Evolutionary conservation across 257 asterid genomes (phyloP).

Genomic region (Voacanga thouarsii): DNA sequence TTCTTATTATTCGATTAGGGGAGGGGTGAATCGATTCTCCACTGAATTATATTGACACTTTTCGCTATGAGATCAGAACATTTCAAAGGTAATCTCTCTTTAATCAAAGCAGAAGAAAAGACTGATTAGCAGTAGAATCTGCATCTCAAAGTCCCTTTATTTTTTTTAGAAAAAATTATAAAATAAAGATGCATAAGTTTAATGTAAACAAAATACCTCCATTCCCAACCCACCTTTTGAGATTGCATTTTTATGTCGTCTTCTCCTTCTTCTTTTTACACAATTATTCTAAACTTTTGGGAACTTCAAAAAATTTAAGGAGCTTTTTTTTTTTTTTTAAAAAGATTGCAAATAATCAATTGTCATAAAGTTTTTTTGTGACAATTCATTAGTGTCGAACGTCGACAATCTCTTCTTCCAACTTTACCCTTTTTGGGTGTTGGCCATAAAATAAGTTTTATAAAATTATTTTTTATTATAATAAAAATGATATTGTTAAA

Average conservation of each 20-base stretch:
- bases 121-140: neutral
- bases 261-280: neutral
- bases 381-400: neutral
- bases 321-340: neutral
- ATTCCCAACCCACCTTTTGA: slow-evolving; percentile 9
- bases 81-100: neutral
- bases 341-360: neutral
- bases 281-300: neutral
- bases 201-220: neutral
- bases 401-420: neutral
- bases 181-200: neutral
- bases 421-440: neutral
- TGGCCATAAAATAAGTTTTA: no score
- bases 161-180: neutral
- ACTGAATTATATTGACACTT: no score
- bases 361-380: neutral
- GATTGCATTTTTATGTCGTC: neutral
- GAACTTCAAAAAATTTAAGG: neutral
- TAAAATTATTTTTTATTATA: no score
- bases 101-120: neutral
- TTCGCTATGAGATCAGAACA: neutral
- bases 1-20: no score
- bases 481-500: no score
- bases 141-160: neutral
- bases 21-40: no score